Base-by-base conservation (phyloP, 257 asterid genomes). In the Schizonepeta tenuifolia region DNA sequence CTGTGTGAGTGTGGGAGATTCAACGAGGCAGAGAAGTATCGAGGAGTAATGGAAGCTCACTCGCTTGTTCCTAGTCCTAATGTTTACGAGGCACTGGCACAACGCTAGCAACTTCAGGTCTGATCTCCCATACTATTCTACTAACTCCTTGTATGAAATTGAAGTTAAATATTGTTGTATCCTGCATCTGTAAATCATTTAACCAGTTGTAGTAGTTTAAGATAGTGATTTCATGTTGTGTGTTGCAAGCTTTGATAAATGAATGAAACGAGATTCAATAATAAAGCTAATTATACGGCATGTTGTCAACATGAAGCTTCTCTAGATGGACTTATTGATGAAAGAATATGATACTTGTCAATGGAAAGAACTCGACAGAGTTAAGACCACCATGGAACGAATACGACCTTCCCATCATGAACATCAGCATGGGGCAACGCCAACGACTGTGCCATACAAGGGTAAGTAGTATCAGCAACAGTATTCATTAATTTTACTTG, bases 341-440 rank as follows among this genome's bases (percentile, higher is more conserved):
- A 69, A 65, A 46, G 15, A 54, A 69, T 49, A 72, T 36, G 57
- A 18, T 65, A 60, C 72, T 75, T 21, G 59, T 53, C 64, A 7
- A 22, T 5, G 28, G 11, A 33, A 50, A 49, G 18, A 55, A 6
- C 8, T 49, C 24, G 43, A 59, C 17, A 60, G 61, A 46, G 7
- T 65, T 85, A 90, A 26, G 96, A 69, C 98, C 96, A 91, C 98
- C 98, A 93, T 35, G 98, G 98, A 56, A 93, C 94, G 31, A 90
- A 90, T 50, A 91, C 47, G 22, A 91, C 96, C 84, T 91, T 93
- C 74, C 90, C 97, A 9, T 79, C 89, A 66, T 86, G 93, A 36
- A 86, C 55, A 82, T 90, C 97, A 10, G 97, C 97, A 79, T 93
- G 97, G 54, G 93, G 97, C 90, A 93, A 75, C 17, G 96, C 96